Percentiles rank a stretch among this genome's conserved stretches.
These are phyloP conservation scores for Nakaseomyces delphensis DNA, from an alignment of 1,139 yeast genomes.

Conservation along the genomic window DNA sequence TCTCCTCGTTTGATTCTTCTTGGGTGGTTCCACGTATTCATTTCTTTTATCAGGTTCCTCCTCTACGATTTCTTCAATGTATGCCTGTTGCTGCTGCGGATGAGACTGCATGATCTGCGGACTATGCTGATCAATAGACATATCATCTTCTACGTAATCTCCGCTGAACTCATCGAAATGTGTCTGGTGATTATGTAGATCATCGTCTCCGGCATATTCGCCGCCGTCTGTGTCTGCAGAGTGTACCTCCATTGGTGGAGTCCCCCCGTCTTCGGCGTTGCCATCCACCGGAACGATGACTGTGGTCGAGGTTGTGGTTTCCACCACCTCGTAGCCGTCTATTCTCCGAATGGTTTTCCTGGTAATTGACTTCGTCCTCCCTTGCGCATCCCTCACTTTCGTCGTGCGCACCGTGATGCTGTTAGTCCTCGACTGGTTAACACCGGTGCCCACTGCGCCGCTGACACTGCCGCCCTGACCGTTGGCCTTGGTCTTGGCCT, in stretches of 20 bases:
- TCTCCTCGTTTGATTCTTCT: not conserved
- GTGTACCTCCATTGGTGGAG: not conserved
- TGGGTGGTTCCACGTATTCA: not conserved
- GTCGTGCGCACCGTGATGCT: slow-evolving; percentile 29
- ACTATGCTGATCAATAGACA: not conserved
- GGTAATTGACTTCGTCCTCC: slow-evolving; percentile 30
- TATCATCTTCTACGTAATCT: slow-evolving; percentile 16
- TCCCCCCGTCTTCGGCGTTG: slow-evolving; percentile 6
- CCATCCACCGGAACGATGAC: slow-evolving; percentile 7
- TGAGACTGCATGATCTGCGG: not conserved
- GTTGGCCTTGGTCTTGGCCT: no score
- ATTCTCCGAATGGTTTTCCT: slow-evolving; percentile 25
- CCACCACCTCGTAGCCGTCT: slow-evolving; percentile 29
- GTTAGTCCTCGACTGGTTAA: slow-evolving; percentile 19
- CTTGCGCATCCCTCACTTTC: slow-evolving; percentile 26
- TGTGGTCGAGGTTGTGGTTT: slow-evolving; percentile 29
- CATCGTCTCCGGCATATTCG: slow-evolving; percentile 1
- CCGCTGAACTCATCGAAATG: slow-evolving; percentile 30
- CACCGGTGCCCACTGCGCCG: no score
- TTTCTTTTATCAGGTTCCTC: slow-evolving; percentile 5
- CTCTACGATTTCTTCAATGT: slow-evolving; percentile 5
- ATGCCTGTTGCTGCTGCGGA: slow-evolving; percentile 6
- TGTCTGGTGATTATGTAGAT: slow-evolving; percentile 12
- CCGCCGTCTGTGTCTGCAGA: slow-evolving; percentile 12
- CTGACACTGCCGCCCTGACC: no score